Conservation (phyloP, 1,284 basidiomycete genomes). For the Cutaneotrichosporon curvatum region DNA sequence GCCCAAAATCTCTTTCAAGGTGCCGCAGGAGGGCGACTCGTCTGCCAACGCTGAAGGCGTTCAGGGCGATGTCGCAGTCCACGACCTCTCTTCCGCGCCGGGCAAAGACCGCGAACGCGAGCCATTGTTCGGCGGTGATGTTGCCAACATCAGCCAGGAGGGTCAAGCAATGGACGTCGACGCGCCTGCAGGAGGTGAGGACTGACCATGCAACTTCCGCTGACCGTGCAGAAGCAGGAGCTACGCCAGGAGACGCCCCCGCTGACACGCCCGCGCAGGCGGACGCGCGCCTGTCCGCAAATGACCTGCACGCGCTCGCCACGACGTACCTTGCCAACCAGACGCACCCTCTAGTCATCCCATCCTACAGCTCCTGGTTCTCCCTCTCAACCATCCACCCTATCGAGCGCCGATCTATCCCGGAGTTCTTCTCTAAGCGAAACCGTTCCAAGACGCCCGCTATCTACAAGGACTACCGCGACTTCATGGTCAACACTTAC, state of each 20-base stretch:
- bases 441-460: conserved; percentile 92
- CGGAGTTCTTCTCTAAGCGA: conserved; percentile 96
- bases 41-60: conserved; percentile 14
- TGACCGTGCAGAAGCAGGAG: not conserved
- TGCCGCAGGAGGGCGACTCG: conserved; percentile 19
- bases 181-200: not conserved
- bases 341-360: conserved; percentile 94
- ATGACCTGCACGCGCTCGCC: conserved; percentile 44
- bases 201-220: not conserved
- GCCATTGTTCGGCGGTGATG: conserved; percentile 42
- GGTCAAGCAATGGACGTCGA: conserved; percentile 25
- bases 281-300: conserved; percentile 30
- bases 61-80: conserved; percentile 35
- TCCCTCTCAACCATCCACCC: conserved; percentile 88
- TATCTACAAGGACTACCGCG: conserved; percentile 98
- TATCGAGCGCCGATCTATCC: conserved; percentile 84
- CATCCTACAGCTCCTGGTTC: conserved; percentile 97
- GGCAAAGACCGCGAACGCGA: conserved; percentile 47
- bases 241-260: conserved; percentile 8
- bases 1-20: conserved; percentile 39
- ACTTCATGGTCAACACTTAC: conserved; percentile 99
- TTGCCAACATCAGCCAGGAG: conserved; percentile 40
- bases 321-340: conserved; percentile 81
- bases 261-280: conserved; percentile 20
- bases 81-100: conserved; percentile 40